Base-by-base conservation (phyloP, 2,329 filamentous ascomycete genomes). In the Cordyceps pruinosa region DNA sequence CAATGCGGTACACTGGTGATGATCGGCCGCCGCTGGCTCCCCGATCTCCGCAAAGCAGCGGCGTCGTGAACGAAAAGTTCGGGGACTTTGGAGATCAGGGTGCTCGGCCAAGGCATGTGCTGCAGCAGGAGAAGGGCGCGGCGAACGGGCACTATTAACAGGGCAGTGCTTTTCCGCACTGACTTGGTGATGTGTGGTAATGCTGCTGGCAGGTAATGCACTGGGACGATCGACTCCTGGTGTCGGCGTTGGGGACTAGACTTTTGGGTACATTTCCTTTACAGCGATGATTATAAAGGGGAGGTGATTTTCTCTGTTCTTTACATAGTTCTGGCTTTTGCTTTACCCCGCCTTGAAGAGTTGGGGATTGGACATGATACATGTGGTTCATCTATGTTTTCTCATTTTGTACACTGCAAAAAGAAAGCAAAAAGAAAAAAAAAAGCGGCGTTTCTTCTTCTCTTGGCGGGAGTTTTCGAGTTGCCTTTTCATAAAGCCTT, bases 1-100 rank as follows among this genome's bases (percentile, higher is more conserved):
- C 84, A 12, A 66, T 73, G 62, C 69, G 68, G n/a, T 70, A 68
- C 53, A 68, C 66, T 6, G 69, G 67, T 35, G 67, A 69, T 17
- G 62, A 66, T 32, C 63, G 68, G 42, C 64, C 64, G 15, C 61
- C 65, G 2, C 52, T 65, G n/a, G 68, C 63, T 35, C 66, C 68
- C 30, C 62, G 63, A 19, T 44, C 61, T 42, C 63, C 61, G 39
- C 62, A 65, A 13, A 60, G 55, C 23, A 55, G 56, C 2, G 61
- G 61, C 7, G 61, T 62, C n/a, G 61, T 60, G 19, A 59, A 61
- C 13, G 61, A 66, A 48, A 49, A 61, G 19, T 56, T 59, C 3
- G 59, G 57, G 32, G 60, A 60, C 5, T 56, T 56, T 21, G 63
- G 66, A 26, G 62, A 69, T 55, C 70, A 72, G 58, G 70, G 61